Percentiles rank a stretch among this genome's conserved stretches.
These are phyloP conservation scores for Coemansia nantahalensis DNA, from an alignment of 192 early-diverging fungal genomes.

Conservation along the genomic window DNA sequence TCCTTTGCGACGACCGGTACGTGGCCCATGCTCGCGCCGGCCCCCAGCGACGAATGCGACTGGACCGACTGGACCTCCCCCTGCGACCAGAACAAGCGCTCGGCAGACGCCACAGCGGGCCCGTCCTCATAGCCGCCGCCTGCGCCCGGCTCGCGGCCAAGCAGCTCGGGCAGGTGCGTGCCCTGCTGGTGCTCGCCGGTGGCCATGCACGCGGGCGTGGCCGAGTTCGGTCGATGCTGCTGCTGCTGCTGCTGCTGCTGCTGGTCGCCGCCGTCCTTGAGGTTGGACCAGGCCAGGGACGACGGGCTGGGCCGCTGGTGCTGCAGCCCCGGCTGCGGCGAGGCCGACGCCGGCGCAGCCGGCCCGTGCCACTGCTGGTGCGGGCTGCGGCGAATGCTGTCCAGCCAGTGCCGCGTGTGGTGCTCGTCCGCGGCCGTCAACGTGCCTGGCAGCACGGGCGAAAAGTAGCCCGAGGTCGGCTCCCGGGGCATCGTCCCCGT, in stretches of 20 bases:
- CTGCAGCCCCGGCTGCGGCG: conserved; percentile 32
- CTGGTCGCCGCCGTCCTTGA: conserved; percentile 23
- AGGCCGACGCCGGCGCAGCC: conserved; percentile 14
- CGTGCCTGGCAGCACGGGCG: conserved; percentile 21
- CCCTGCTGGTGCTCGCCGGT: too few relatives aligned
- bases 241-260: conserved; percentile 33
- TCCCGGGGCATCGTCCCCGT: conserved; percentile 45
- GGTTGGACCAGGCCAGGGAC: conserved; percentile 32
- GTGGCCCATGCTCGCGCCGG: conserved; percentile 19
- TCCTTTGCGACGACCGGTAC: conserved; percentile 23
- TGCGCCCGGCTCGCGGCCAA: neutral
- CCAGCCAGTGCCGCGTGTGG: conserved; percentile 10
- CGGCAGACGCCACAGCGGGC: neutral
- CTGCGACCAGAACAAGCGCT: conserved; percentile 25
- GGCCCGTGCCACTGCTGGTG: conserved; percentile 5
- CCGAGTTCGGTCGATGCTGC: conserved; percentile 10
- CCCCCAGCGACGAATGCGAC: conserved; percentile 49
- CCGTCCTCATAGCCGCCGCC: conserved; percentile 18
- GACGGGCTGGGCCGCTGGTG: conserved; percentile 37
- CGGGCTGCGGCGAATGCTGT: conserved; percentile 1
- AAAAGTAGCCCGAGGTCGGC: conserved; percentile 20
- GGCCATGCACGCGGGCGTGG: conserved; percentile 1
- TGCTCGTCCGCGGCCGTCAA: neutral
- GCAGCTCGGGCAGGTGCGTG: too few relatives aligned
- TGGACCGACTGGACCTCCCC: conserved; percentile 32